Evolutionary conservation across 2,329 filamentous ascomycete species (phyloP), one percentile per base, ranked within the genome.

Genomic region (Clarireedia paspali): DNA sequence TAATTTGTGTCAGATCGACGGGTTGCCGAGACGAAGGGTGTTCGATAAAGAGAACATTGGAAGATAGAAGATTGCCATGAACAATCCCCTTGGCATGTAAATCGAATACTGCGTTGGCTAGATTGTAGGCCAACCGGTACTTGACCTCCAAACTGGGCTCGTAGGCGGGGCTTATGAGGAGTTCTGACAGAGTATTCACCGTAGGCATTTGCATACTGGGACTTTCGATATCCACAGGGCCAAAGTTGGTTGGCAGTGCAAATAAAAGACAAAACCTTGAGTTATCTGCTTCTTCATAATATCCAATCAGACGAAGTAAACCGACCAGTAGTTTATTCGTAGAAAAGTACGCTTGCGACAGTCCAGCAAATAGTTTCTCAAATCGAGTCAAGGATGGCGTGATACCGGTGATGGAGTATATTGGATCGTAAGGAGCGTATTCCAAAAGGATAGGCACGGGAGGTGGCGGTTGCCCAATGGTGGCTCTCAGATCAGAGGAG

Each of bases 231-330:
- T 77, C 77, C 9, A 83, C 75, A 9, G 82, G 74, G 60, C 81
- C 78, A 70, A 88, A 86, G 7, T 78, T 75, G 1, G 80, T 76
- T 1, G 88, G 88, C 30, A 91, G 81, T 50, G 87, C 84, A 64
- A 89, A 92, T 10, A 92, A 79, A 10, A 92, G 75, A 5, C 88
- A 88, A 53, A 90, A 81, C 9, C 88, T 79, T 0, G 88, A 84
- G 53, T 81, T 75, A 17, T 82, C 79, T 53, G 86, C 77, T 63
- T 91, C 88, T 67, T 91, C 87, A 63, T 89, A 90, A 65, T 89
- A 91, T 2, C 81, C 83, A 12, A 86, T 70, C 46, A 87, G 72
- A 23, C 79, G 76, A 15, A 83, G 80, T 9, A 85, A 65, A 60
- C 88, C 76, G 67, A 68, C 61, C 79, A 84, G 75, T 78, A 87